phyloP scores from a whole-genome alignment of 257 asterid species.

The Henckelia pumila region DNA sequence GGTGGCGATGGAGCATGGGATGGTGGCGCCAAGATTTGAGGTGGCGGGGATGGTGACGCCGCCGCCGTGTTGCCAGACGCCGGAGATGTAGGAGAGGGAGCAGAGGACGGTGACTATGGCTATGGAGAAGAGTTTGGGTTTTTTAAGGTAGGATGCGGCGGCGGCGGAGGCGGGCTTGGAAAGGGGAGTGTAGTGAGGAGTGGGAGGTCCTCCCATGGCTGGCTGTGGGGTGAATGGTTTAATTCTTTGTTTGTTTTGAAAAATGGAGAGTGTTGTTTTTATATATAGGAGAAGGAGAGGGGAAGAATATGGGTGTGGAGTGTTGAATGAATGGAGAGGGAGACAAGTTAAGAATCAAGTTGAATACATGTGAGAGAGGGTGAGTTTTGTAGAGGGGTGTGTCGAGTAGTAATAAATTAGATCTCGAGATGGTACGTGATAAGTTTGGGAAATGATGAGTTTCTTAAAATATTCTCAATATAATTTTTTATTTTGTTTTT shows the following conservation, averaged over 20 bases:
- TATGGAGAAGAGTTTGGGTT: constrained; percentile 36
- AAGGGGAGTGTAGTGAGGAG: constrained; percentile 55
- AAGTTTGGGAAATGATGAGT: neutral
- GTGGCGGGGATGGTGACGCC: too few species aligned
- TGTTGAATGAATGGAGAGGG: neutral
- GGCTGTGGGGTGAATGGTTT: too few species aligned
- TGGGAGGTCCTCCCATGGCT: constrained; percentile 55
- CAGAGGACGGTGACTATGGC: constrained; percentile 48
- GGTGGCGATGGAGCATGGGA: constrained; percentile 21
- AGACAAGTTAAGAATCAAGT: constrained; percentile 30
- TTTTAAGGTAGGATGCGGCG: constrained; percentile 30
- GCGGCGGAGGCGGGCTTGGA: constrained; percentile 44
- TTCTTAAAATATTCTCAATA: neutral
- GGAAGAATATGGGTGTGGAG: too few species aligned
- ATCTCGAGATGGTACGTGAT: neutral
- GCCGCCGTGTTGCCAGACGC: constrained; percentile 52
- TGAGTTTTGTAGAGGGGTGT: constrained; percentile 3
- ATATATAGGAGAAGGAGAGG: neutral
- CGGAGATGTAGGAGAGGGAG: constrained; percentile 58
- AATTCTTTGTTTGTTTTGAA: too few species aligned
- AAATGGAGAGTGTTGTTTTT: neutral
- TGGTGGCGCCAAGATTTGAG: constrained; percentile 9
- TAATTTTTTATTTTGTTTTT: too few species aligned
- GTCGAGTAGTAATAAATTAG: neutral
- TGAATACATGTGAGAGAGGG: constrained; percentile 4